Evolutionary conservation across 2,329 filamentous ascomycete species (phyloP).

Genomic region (Apiospora arundinis): DNA sequence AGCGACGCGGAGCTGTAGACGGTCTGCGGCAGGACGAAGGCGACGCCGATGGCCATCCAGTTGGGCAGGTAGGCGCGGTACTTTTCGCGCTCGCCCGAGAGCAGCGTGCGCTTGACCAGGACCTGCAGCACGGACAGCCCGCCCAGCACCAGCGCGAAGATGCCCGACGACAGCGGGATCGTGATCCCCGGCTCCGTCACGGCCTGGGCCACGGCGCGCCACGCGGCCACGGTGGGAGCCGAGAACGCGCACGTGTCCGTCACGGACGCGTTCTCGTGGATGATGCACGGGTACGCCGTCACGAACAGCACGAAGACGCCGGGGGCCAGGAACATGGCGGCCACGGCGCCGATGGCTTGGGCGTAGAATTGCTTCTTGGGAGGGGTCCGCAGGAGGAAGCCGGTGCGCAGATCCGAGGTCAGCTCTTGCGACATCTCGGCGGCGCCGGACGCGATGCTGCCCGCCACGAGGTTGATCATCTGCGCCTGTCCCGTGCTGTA

Average conservation of each 20-base stretch:
- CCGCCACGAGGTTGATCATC: conserved; percentile 69
- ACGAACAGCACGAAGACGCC: conserved; percentile 73
- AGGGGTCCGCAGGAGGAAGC: conserved; percentile 69
- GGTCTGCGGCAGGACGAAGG: conserved; percentile 63
- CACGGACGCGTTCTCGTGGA: conserved; percentile 37
- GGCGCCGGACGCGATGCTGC: conserved; percentile 61
- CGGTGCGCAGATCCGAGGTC: conserved; percentile 70
- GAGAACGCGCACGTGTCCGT: conserved; percentile 62
- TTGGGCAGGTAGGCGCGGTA: conserved; percentile 64
- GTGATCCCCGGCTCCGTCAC: conserved; percentile 63
- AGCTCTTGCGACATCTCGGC: conserved; percentile 61
- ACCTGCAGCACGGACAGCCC: conserved; percentile 54
- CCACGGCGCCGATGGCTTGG: conserved; percentile 66
- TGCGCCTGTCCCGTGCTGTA: conserved; percentile 61
- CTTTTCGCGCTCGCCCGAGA: conserved; percentile 54
- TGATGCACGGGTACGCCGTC: conserved; percentile 72
- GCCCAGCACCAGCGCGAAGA: conserved; percentile 63
- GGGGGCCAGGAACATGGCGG: conserved; percentile 70
- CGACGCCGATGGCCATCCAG: conserved; percentile 64
- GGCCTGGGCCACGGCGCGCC: conserved; percentile 68
- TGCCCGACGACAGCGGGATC: conserved; percentile 60
- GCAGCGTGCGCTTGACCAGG: conserved; percentile 60
- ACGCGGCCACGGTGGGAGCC: conserved; percentile 69
- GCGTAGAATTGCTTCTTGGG: conserved; percentile 71
- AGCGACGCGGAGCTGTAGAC: conserved; percentile 63